A percentile compares a stretch with the other conserved stretches of the same genome.
Evolutionary conservation across 2,329 filamentous ascomycete genomes (phyloP).

Genomic region (Hypomyces rosellus): DNA sequence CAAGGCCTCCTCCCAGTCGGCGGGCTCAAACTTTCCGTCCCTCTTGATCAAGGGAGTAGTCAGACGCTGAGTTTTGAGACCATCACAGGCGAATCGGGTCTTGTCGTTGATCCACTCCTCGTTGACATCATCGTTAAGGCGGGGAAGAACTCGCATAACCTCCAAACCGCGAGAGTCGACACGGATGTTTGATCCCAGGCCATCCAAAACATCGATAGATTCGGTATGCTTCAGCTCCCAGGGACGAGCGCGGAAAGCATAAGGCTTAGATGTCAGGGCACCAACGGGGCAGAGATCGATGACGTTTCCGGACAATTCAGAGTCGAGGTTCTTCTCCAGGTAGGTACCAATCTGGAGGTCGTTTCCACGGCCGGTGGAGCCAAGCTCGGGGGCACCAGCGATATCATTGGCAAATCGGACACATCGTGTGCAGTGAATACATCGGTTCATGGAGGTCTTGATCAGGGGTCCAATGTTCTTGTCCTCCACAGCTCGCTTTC

Average conservation of each 20-base stretch:
- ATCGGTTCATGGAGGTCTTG: slow-evolving; percentile 99
- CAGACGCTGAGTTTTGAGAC: slow-evolving; percentile 89
- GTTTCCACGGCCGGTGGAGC: slow-evolving; percentile 91
- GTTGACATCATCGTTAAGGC: slow-evolving; percentile 95
- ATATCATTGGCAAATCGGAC: slow-evolving; percentile 97
- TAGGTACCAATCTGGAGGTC: slow-evolving; percentile 98
- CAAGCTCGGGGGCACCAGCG: slow-evolving; percentile 90
- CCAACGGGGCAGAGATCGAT: slow-evolving; percentile 98
- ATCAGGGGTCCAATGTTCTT: slow-evolving; percentile 98
- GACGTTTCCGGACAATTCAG: slow-evolving; percentile 92
- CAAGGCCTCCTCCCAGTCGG: slow-evolving; percentile 92
- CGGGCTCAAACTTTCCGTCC: slow-evolving; percentile 85
- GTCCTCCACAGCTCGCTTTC: slow-evolving; percentile 97
- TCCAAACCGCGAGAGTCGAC: slow-evolving; percentile 90
- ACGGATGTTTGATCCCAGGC: slow-evolving; percentile 87
- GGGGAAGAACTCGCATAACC: slow-evolving; percentile 89
- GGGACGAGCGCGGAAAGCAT: slow-evolving; percentile 91
- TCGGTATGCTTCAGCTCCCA: slow-evolving; percentile 98
- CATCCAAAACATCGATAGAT: slow-evolving; percentile 90
- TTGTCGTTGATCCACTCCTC: slow-evolving; percentile 99
- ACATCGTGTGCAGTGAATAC: slow-evolving; percentile 98
- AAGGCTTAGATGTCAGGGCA: slow-evolving; percentile 93
- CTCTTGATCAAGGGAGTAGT: slow-evolving; percentile 86
- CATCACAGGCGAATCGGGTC: slow-evolving; percentile 91
- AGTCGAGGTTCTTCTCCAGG: slow-evolving; percentile 86